Conservation (phyloP, 1,139 yeast genomes). For the Diutina ranongensis region DNA sequence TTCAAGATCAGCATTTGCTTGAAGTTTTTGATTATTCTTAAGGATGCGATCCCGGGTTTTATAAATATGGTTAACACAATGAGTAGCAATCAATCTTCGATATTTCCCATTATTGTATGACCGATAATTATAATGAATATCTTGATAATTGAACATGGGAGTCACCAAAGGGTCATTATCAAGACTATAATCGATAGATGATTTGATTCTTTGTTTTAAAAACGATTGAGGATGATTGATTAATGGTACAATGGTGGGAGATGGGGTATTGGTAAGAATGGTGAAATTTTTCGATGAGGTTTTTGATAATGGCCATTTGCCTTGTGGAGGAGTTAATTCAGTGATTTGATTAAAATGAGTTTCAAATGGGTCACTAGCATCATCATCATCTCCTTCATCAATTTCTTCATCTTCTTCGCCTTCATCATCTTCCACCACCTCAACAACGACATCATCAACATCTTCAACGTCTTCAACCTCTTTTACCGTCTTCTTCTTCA, state of each 20-base stretch:
- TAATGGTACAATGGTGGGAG: slow-evolving; percentile 20
- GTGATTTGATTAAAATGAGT: slow-evolving; percentile 51
- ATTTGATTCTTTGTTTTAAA: not conserved
- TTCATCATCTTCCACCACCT: slow-evolving; percentile 16
- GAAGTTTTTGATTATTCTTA: slow-evolving; percentile 41
- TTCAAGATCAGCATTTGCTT: slow-evolving; percentile 39
- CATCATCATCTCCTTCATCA: slow-evolving; percentile 10
- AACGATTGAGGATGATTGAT: not conserved
- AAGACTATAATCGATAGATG: slow-evolving; percentile 9
- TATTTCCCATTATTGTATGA: slow-evolving; percentile 33
- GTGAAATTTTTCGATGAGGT: slow-evolving; percentile 12
- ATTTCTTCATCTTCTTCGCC: slow-evolving; percentile 17
- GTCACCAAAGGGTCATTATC: slow-evolving; percentile 26
- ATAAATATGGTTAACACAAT: slow-evolving; percentile 69
- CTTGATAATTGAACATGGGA: slow-evolving; percentile 65
- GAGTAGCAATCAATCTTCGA: slow-evolving; percentile 56
- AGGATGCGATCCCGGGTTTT: slow-evolving; percentile 78
- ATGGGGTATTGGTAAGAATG: slow-evolving; percentile 18
- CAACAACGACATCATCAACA: slow-evolving; percentile 23
- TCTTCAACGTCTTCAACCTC: slow-evolving; percentile 10
- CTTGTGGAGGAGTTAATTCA: too few species aligned
- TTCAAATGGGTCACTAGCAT: slow-evolving; percentile 54
- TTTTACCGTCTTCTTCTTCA: slow-evolving; percentile 4
- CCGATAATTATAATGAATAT: slow-evolving; percentile 50
- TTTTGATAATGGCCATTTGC: not conserved